phyloP scores from a whole-genome alignment of 2,329 filamentous ascomycete species.

The Aspergillus luchuensis region DNA sequence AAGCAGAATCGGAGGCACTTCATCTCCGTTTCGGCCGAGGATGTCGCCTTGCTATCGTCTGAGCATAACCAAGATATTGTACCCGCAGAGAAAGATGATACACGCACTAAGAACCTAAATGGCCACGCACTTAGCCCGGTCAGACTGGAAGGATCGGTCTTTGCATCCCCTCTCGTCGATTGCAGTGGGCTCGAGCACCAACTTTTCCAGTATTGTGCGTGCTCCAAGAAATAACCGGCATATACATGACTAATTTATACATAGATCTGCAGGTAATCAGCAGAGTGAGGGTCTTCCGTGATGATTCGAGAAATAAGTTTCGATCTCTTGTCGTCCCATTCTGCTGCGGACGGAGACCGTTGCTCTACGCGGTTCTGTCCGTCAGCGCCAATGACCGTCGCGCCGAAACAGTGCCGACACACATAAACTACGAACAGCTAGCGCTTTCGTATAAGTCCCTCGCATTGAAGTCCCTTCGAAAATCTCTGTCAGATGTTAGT shows the following conservation, averaged over 20 bases:
- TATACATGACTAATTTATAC: background rate
- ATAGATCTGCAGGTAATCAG: slow-evolving; percentile 3
- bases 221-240: background rate
- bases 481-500: background rate
- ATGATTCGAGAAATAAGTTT: slow-evolving; percentile 1
- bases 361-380: slow-evolving; percentile 6
- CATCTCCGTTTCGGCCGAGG: background rate
- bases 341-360: background rate
- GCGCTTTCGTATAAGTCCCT: slow-evolving; percentile 1
- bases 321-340: slow-evolving; percentile 4
- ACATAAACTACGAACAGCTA: slow-evolving; percentile 4
- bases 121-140: background rate
- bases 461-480: background rate
- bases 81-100: background rate
- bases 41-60: background rate
- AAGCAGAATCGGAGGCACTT: background rate
- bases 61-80: background rate
- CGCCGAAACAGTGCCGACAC: background rate
- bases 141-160: background rate
- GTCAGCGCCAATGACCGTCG: slow-evolving; percentile 7
- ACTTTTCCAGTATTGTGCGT: slow-evolving; percentile 4
- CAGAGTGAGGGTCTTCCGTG: slow-evolving; percentile 1
- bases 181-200: background rate
- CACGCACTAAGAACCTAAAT: background rate
- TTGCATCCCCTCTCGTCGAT: background rate